phyloP scores from a whole-genome alignment of 805 yeast species.

The Monosporozyma siamensis region DNA sequence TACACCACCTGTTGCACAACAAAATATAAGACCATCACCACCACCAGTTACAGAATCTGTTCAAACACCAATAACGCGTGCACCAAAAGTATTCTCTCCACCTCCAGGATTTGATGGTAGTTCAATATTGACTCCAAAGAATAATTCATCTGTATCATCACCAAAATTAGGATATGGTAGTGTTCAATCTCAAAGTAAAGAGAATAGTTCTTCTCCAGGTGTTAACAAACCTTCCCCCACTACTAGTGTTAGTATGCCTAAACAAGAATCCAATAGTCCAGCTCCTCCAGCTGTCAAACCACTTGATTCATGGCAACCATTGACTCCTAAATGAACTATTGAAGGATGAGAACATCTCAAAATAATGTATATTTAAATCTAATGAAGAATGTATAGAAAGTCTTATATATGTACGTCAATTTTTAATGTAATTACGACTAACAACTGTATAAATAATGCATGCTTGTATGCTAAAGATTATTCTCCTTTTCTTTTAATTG shows the following conservation, averaged over 20 bases:
- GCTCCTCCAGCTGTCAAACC: too few relatives aligned
- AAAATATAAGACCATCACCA: slow-evolving; percentile 3
- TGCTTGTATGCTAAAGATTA: slow-evolving; percentile 7
- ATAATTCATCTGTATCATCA: slow-evolving; percentile 4
- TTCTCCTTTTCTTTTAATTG: slow-evolving; percentile 27
- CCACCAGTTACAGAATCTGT: background rate
- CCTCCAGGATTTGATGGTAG: slow-evolving; percentile 33
- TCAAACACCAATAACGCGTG: slow-evolving; percentile 20
- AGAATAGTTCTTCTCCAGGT: too few relatives aligned
- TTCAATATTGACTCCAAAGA: slow-evolving; percentile 29
- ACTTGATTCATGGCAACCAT: slow-evolving; percentile 14
- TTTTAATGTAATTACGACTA: too few relatives aligned
- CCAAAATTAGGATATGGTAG: too few relatives aligned
- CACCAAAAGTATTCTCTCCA: slow-evolving; percentile 23
- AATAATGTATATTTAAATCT: background rate
- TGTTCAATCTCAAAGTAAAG: too few relatives aligned
- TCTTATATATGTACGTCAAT: too few relatives aligned
- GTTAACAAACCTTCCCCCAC: background rate
- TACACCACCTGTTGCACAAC: too few relatives aligned
- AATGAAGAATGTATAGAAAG: background rate
- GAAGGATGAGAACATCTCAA: too few relatives aligned
- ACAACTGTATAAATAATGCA: background rate
- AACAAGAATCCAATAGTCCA: too few relatives aligned
- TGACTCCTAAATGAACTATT: slow-evolving; percentile 11
- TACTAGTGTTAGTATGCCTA: background rate